Base-by-base conservation (phyloP, 139 green algal species). In the Microglena sp. region DNA sequence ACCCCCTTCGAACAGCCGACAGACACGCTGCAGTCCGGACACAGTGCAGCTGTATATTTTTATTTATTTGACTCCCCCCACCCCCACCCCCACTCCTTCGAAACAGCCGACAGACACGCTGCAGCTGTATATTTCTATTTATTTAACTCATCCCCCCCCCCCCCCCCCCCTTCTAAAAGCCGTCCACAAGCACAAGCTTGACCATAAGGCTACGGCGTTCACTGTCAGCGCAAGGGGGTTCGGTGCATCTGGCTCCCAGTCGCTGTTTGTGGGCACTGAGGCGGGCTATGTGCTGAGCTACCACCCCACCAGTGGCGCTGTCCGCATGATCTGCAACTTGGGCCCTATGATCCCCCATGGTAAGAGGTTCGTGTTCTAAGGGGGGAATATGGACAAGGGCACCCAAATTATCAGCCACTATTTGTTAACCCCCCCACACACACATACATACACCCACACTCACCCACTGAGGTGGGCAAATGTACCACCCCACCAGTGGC, bases 261-360 rank as follows among this genome's bases (percentile, higher is more conserved):
- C 27, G 7, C 55, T 79, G 55, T 56, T 74, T 32, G 28, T 79
- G 56, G 68, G 74, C 43, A 73, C 58, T 6, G 70, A 77, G 34
- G 34, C 29, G 35, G 74, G 69, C 4, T 6, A 69, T 33, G 6
- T 77, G 60, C 45, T 77, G 56, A 45, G 57, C 33, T 30, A 76
- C 46, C 60, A 73, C 34, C 61, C 74, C 2, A 21, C 43, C 6
- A 75, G 40, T 34, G 69, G 72, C 33, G 55, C 46, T 26, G 46
- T 70, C 28, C 61, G 75, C n/a, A 36, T 75, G 11, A 66, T 69
- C 55, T 31, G 30, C 33, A 67, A 79, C 31, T 61, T 82, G 45
- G 54, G 36, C 8, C 64, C 35, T 2, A 55, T 79, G 4, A 33
- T 82, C 8, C 75, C 75, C 0, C 33, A 58, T 45, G 75, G 75